Evolutionary conservation across 2,329 filamentous ascomycete species (phyloP), one percentile per base, ranked within the genome.

Genomic region (Penicillium sclerotigenum): DNA sequence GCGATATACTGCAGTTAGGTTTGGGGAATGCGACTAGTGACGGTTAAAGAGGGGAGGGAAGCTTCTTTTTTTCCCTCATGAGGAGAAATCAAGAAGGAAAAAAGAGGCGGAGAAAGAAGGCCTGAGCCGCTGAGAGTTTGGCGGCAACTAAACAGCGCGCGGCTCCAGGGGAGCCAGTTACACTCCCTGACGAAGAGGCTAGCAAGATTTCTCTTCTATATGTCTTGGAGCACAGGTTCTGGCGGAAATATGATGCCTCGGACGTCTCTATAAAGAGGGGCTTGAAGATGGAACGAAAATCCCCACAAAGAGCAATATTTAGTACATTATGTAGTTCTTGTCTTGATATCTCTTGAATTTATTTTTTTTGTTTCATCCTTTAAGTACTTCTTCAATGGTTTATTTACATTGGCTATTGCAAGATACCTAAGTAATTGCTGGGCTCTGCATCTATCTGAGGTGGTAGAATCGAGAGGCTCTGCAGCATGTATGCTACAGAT

Each of bases 161-260:
- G 63, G 63, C 65, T 68, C 60, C 57, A 70, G 20, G 52, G 61
- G 61, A 24, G 51, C 58, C 58, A 57, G 63, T 65, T 66, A 65
- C 64, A 61, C 64, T 54, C 58, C 47, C 28, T 16, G 28, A 33
- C 1, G 48, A 51, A 57, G 58, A 58, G 52, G 54, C 56, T 53
- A 56, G 51, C 53, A 53, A 46, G 48, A 57, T 47, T 52, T 43
- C 38, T 46, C 41, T 37, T 55, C 54, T 60, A 60, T 60, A 56
- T 54, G 29, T 46, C 42, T 29, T 52, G 53, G 42, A 58, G 58
- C 60, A 59, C 54, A 61, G 54, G 49, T 52, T 59, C 46, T 41
- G 41, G 40, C 38, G 75, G 64, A 28, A 74, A 64, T 54, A 75
- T 70, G 22, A 71, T 73, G 34, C 68, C 59, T 55, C 70, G 62